phyloP scores from a whole-genome alignment of 768 basidiomycete species.

The Sutorius australiensis region DNA sequence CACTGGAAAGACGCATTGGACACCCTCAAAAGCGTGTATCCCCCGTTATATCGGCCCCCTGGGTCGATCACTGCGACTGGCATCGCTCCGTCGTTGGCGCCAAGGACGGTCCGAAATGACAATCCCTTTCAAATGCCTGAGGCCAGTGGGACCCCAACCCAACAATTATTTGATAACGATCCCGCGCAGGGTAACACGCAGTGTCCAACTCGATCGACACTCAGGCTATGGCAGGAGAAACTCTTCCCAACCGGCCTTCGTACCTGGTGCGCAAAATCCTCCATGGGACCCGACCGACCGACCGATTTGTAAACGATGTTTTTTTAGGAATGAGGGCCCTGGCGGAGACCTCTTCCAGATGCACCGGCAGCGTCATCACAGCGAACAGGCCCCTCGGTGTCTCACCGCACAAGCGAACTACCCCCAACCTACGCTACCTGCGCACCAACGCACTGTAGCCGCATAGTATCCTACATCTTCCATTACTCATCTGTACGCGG shows the following conservation, averaged over 20 bases:
- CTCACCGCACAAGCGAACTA: background rate
- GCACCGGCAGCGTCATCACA: background rate
- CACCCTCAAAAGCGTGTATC: conserved; percentile 1
- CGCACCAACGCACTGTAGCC: background rate
- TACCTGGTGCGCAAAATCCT: conserved; percentile 11
- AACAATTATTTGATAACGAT: background rate
- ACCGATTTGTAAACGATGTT: background rate
- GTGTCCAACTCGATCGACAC: background rate
- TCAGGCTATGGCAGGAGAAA: background rate
- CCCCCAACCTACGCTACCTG: conserved; percentile 21
- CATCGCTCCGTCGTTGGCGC: conserved; percentile 6
- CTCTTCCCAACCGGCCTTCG: background rate
- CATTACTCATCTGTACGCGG: too few species aligned
- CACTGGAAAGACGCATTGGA: conserved; percentile 18
- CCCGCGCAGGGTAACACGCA: background rate
- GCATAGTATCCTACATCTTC: background rate
- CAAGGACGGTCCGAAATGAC: background rate
- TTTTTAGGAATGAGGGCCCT: conserved; percentile 2
- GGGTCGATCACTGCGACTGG: conserved; percentile 4
- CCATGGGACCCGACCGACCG: background rate
- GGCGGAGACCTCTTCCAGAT: conserved; percentile 8
- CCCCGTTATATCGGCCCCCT: conserved; percentile 1
- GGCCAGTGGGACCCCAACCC: background rate
- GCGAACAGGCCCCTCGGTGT: background rate
- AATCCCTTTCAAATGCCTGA: background rate